A percentile compares a stretch with the other conserved stretches of the same genome.
phyloP scores from a whole-genome alignment of 1,284 basidiomycete genomes.

The Heterobasidion annosum region DNA sequence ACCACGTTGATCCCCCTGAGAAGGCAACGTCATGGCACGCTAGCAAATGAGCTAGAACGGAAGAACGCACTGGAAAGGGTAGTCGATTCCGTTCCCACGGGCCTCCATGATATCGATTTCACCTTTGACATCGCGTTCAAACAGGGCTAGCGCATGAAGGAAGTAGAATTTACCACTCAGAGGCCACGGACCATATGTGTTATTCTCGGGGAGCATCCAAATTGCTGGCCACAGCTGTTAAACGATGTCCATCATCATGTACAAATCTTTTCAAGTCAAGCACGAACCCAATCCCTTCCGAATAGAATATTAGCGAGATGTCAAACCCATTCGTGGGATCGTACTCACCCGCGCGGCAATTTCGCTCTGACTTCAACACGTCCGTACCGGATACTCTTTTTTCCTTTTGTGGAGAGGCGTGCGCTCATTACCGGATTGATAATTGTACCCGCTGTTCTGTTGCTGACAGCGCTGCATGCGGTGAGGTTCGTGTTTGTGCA shows the following conservation, averaged over 20 bases:
- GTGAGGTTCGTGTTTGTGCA: slow-evolving; percentile 58
- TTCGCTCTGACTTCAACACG: slow-evolving; percentile 77
- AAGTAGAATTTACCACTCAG: slow-evolving; percentile 36
- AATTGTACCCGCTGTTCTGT: slow-evolving; percentile 44
- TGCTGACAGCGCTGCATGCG: slow-evolving; percentile 51
- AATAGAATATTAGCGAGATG: no score
- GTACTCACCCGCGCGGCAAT: slow-evolving; percentile 50
- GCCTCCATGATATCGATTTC: slow-evolving; percentile 84
- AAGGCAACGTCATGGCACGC: not conserved
- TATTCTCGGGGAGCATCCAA: slow-evolving; percentile 79
- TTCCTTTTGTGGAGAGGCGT: slow-evolving; percentile 65
- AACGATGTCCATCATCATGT: not conserved
- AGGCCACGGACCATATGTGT: slow-evolving; percentile 78
- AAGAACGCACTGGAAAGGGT: slow-evolving; percentile 52
- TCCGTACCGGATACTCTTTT: slow-evolving; percentile 69
- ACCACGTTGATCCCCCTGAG: slow-evolving; percentile 67
- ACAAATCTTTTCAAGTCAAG: not conserved
- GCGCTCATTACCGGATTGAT: slow-evolving; percentile 83
- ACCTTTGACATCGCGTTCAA: slow-evolving; percentile 21
- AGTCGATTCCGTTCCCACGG: slow-evolving; percentile 60
- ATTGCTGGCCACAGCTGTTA: slow-evolving; percentile 70
- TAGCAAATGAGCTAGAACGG: not conserved
- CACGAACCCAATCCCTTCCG: not conserved
- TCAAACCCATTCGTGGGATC: no score
- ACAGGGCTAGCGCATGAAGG: not conserved